Evolutionary conservation across 1,284 basidiomycete species (phyloP).

Genomic region (Ceratobasidium sp.): DNA sequence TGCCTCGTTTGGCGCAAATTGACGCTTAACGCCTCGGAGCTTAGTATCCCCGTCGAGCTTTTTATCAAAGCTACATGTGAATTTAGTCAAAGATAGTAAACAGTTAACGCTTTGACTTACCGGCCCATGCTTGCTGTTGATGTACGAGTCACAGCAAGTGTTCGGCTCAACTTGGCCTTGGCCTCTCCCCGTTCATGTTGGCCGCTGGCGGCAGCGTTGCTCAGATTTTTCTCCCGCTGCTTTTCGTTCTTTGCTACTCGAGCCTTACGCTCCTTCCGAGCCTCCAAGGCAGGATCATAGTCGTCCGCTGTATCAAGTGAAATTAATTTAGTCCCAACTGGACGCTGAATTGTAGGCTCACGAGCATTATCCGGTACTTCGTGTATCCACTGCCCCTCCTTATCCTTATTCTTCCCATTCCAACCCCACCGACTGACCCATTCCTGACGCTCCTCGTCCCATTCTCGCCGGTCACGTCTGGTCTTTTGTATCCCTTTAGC

Average conservation of each 20-base stretch:
- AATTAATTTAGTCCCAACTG: conserved; percentile 11
- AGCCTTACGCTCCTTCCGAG: conserved; percentile 78
- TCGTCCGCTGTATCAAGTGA: conserved; percentile 62
- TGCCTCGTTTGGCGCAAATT: conserved; percentile 84
- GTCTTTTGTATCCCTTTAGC: conserved; percentile 91
- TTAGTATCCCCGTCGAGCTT: conserved; percentile 91
- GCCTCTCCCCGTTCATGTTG: conserved; percentile 43
- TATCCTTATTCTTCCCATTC: conserved; percentile 87
- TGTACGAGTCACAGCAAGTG: conserved; percentile 76
- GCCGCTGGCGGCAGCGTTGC: conserved; percentile 68
- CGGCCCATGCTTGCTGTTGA: conserved; percentile 92
- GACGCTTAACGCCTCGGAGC: conserved; percentile 82
- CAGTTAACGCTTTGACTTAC: conserved; percentile 44
- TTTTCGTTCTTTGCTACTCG: conserved; percentile 82
- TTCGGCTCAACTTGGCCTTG: conserved; percentile 59
- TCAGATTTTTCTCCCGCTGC: conserved; percentile 70
- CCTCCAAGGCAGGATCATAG: conserved; percentile 78
- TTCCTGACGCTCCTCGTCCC: conserved; percentile 93
- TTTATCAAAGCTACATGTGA: conserved; percentile 72
- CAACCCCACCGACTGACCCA: conserved; percentile 95
- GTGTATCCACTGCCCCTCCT: conserved; percentile 90
- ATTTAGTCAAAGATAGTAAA: background rate
- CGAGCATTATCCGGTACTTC: conserved; percentile 87
- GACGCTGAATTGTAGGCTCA: conserved; percentile 54
- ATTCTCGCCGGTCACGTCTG: conserved; percentile 81